phyloP scores from a whole-genome alignment of 2,329 filamentous ascomycete species.

The Zarea fungicola region DNA sequence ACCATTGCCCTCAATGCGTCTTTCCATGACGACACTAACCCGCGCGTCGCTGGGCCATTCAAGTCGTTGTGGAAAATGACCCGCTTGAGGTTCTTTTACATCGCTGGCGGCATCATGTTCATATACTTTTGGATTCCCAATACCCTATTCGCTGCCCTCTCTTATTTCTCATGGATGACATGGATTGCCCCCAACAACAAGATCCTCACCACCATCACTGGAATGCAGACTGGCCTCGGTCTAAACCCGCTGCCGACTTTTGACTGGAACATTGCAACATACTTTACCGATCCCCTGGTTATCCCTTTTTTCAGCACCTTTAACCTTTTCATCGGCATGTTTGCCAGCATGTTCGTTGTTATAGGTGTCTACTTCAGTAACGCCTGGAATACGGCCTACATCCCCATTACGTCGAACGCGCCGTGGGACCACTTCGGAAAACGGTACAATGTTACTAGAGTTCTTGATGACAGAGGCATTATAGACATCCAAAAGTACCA shows the following conservation, averaged over 20 bases:
- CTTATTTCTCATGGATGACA: slow-evolving; percentile 44
- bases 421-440: slow-evolving; percentile 39
- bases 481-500: slow-evolving; percentile 35
- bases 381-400: slow-evolving; percentile 37
- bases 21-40: slow-evolving; percentile 16
- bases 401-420: slow-evolving; percentile 40
- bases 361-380: slow-evolving; percentile 37
- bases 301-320: slow-evolving; percentile 34
- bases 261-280: slow-evolving; percentile 34
- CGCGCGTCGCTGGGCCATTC: slow-evolving; percentile 24
- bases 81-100: slow-evolving; percentile 38
- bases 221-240: slow-evolving; percentile 32
- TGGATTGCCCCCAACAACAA: slow-evolving; percentile 42
- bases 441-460: slow-evolving; percentile 28
- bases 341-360: slow-evolving; percentile 34
- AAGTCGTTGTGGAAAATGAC: slow-evolving; percentile 27
- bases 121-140: slow-evolving; percentile 48
- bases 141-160: slow-evolving; percentile 41
- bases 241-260: slow-evolving; percentile 34
- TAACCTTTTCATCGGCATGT: slow-evolving; percentile 30
- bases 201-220: slow-evolving; percentile 29
- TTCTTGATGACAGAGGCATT: slow-evolving; percentile 31
- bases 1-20: slow-evolving; percentile 38
- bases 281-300: slow-evolving; percentile 26
- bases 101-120: slow-evolving; percentile 40